Evolutionary conservation across 306 rosid species (phyloP), one percentile per base, ranked within the genome.

Genomic region (Castanea mollissima): DNA sequence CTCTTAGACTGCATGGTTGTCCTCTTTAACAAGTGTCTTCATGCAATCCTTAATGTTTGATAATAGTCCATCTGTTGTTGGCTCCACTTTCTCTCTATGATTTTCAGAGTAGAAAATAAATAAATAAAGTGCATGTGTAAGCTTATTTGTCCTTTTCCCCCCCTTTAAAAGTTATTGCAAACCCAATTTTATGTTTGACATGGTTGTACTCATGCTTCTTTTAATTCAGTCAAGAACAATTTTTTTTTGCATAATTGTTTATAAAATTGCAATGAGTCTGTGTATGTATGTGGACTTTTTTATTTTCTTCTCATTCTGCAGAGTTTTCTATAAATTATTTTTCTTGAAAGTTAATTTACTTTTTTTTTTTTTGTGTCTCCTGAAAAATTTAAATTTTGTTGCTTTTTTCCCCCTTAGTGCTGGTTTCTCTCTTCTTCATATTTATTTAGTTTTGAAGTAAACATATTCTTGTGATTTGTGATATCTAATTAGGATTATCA

Each of bases 1-100:
- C 85, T 41, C 67, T 60, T 3, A 15, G 68, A 72, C 70, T 62
- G 51, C 2, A 62, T 74, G 69, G 75, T 82, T 87, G 79, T 86
- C 76, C 32, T 60, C 76, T 79, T n/a, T 78, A 58, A 72, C 74
- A 69, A 51, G 76, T 77, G 20, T 76, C 81, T 12, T 59, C 80
- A 62, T 55, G 80, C 25, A 49, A 49, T 49, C 46, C 46, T 41
- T 25, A 2, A 41, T 41, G 46, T 41, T 41, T 41, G 46, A 12
- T 49, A 49, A 49, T 12, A 49, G 54, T 49, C 54, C 4, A 49
- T 49, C 4, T 12, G 54, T 12, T 49, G 54, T 27, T 2, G 46
- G 46, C 46, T 11, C 68, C 23, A 15, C 44, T 64, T 31, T 64
- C 32, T 64, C 13, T 64, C 34, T 0, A 16, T 29, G 0, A 64